Conservation (phyloP, 2,329 filamentous ascomycete species). For the Pseudogymnoascus sp. region DNA sequence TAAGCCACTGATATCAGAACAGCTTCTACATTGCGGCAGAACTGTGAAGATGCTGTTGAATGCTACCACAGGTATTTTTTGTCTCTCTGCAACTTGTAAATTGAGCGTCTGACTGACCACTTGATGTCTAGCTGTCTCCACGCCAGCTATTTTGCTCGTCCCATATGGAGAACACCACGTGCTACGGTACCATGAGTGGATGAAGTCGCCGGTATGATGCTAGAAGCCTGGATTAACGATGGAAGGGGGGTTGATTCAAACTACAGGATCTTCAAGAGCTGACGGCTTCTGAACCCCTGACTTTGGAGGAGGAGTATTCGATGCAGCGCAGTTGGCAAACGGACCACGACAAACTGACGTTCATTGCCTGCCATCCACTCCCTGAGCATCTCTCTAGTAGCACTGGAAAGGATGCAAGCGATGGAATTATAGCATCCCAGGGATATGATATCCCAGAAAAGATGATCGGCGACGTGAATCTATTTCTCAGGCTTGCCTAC, state of each 20-base stretch:
- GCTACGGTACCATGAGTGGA: conserved; percentile 77
- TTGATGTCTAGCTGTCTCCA: conserved; percentile 51
- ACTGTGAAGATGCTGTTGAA: conserved; percentile 27
- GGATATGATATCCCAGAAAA: conserved; percentile 44
- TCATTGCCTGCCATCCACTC: conserved; percentile 58
- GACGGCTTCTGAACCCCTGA: conserved; percentile 81
- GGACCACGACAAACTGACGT: conserved; percentile 82
- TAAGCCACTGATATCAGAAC: neutral
- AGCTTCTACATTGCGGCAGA: neutral
- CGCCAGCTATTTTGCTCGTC: conserved; percentile 62
- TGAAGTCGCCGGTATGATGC: conserved; percentile 52
- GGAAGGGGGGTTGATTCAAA: conserved; percentile 17
- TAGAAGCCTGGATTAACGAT: conserved; percentile 39
- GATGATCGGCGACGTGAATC: conserved; percentile 70
- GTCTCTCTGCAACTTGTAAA: neutral
- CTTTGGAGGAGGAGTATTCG: conserved; percentile 71
- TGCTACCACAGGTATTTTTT: conserved; percentile 23
- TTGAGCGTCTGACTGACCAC: conserved; percentile 15
- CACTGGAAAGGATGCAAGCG: neutral
- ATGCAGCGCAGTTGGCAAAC: conserved; percentile 86
- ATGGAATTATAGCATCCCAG: conserved; percentile 25
- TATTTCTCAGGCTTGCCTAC: conserved; percentile 63
- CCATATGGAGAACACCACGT: conserved; percentile 82
- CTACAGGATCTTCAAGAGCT: conserved; percentile 64
- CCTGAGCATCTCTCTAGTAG: neutral